Evolutionary conservation across 768 basidiomycete genomes (phyloP), one percentile per base, ranked within the genome.

Genomic region (Mycena olivaceomarginata): DNA sequence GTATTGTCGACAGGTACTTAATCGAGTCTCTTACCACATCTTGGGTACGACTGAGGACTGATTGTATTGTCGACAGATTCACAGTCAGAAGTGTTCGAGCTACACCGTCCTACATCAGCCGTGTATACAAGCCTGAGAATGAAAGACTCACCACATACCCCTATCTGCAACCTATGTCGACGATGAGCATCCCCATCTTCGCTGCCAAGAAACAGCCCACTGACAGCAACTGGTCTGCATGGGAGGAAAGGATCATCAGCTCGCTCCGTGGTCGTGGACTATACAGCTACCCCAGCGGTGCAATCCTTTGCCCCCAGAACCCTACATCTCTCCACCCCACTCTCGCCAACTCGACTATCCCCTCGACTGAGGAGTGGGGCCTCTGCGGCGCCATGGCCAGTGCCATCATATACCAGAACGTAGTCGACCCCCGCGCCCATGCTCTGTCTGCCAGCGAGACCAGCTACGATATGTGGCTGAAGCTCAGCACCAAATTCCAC

Each of bases 341-440:
- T 46, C 11, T 15, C 45, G 15, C 15, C 4, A 73, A 77, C 46
- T 72, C 76, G n/a, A 43, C 48, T 13, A 64, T 20, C n/a, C 76
- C 76, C n/a, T 68, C 76, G 0, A 13, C 37, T 18, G 76, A 77
- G 16, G 76, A 77, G 53, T 77, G 8, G 1, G 72, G n/a, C 5
- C 76, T 76, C 37, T 66, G 76, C 18, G 70, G 72, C 65, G 43
- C 16, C 7, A 39, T 62, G 1, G 62, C 59, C 0, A 57, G 46
- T 7, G 48, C 66, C 39, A 67, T 63, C 57, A 51, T 77, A 18
- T 77, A 67, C 67, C 76, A 77, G 71, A 77, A 77, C 31, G 57
- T 77, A 22, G 13, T 48, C 12, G 76, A 77, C 31, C 76, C 71
- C 40, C n/a, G 51, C 31, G 64, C 59, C 18, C 76, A 72, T 22